A percentile compares a stretch with the other conserved stretches of the same genome.
Conservation (phyloP, 495 filamentous ascomycete species). For the Neurospora hispaniola region DNA sequence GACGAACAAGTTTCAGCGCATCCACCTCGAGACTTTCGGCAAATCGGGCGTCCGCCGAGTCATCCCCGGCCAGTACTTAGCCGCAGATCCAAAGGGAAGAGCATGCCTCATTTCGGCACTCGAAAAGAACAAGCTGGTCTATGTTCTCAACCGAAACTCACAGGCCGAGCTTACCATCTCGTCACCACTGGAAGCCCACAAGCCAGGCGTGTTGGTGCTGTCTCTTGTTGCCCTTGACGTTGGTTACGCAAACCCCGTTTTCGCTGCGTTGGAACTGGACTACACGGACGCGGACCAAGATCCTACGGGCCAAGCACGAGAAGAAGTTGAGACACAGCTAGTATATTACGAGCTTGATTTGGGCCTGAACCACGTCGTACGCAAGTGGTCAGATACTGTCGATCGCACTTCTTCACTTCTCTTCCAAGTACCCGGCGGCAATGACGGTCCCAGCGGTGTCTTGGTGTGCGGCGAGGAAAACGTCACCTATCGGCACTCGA, state of each 20-base stretch:
- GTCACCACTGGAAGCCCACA: constrained; percentile 94
- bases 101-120: constrained; percentile 88
- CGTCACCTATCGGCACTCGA: constrained; percentile 89
- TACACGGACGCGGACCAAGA: constrained; percentile 90
- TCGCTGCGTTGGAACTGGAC: constrained; percentile 88
- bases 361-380: constrained; percentile 91
- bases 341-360: constrained; percentile 98
- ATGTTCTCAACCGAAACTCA: constrained; percentile 91
- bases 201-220: constrained; percentile 85
- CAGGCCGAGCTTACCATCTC: constrained; percentile 94
- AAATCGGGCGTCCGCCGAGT: constrained; percentile 94
- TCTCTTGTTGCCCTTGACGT: constrained; percentile 80
- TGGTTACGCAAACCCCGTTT: constrained; percentile 93
- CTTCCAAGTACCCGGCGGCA: constrained; percentile 92
- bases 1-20: constrained; percentile 75
- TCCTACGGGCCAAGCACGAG: constrained; percentile 68
- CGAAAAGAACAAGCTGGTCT: constrained; percentile 99
- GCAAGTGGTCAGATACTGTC: constrained; percentile 89
- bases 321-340: constrained; percentile 75
- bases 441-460: constrained; percentile 88
- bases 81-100: constrained; percentile 87
- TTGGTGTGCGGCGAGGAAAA: constrained; percentile 90
- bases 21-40: constrained; percentile 94
- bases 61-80: constrained; percentile 89
- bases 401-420: constrained; percentile 82